A percentile compares a stretch with the other conserved stretches of the same genome.
phyloP scores from a whole-genome alignment of 2,329 filamentous ascomycete genomes.

The Clonostachys chloroleuca region DNA sequence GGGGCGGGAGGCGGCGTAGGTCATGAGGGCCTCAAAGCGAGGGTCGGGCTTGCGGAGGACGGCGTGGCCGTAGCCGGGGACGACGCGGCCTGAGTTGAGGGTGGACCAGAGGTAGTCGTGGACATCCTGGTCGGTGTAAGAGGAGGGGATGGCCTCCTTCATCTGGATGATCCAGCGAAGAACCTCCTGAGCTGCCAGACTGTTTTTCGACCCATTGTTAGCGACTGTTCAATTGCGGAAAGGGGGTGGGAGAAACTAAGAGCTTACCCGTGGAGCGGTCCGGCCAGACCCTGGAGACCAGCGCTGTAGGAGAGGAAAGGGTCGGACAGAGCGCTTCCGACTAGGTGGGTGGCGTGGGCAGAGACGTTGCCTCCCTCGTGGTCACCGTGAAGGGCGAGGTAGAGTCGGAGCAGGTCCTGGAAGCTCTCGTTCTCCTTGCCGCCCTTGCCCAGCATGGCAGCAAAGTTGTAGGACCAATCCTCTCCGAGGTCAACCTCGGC shows the following conservation, averaged over 20 bases:
- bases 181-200: conserved; percentile 93
- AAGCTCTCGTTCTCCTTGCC: conserved; percentile 88
- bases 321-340: conserved; percentile 90
- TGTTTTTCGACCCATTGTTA: conserved; percentile 4
- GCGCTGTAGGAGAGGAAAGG: conserved; percentile 96
- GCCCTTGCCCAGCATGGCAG: conserved; percentile 88
- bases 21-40: conserved; percentile 93
- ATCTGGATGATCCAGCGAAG: conserved; percentile 96
- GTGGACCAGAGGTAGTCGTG: conserved; percentile 89
- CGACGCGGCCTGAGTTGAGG: conserved; percentile 88
- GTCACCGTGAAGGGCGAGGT: conserved; percentile 94
- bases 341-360: conserved; percentile 89
- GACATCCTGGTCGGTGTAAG: conserved; percentile 77
- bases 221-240: not conserved
- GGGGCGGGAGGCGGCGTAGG: conserved; percentile 81
- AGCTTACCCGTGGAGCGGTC: conserved; percentile 60
- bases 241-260: not conserved
- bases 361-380: conserved; percentile 98
- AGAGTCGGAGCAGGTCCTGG: conserved; percentile 89
- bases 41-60: conserved; percentile 96
- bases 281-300: conserved; percentile 89
- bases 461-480: conserved; percentile 99
- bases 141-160: conserved; percentile 78
- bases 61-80: conserved; percentile 93
- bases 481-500: conserved; percentile 75